Base-by-base conservation (phyloP, 148 eudicot genomes). In the Rhododendron ovatum region DNA sequence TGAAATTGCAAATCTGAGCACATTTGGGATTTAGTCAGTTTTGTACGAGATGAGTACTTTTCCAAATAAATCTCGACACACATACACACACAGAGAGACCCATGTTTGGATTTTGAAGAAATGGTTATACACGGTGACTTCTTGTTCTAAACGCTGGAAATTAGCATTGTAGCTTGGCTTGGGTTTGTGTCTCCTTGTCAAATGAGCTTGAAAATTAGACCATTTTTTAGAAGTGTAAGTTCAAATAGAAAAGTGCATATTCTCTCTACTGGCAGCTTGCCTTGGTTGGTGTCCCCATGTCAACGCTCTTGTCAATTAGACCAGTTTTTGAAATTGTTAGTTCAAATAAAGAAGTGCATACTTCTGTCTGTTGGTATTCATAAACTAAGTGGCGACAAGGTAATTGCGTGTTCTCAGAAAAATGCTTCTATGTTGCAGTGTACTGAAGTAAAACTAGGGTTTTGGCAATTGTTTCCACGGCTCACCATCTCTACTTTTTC, bases 341-440 rank as follows among this genome's bases (percentile, higher is more conserved):
- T 41, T 41, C 7, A 41, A 41, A 41, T 41, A 41, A 7, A 71
- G 20, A 61, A 61, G 13, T 65, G 71, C 71, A 5, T 74, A 1
- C 41, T 33, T 74, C 78, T 74, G 7, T 74, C 78, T 35, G 15
- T 37, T 74, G 78, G 73, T 67, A 11, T 63, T n/a, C 5, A 18
- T 51, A 8, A 82, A 30, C 26, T 5, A 9, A 28, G n/a, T 14
- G 26, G 51, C 75, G 6, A 17, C 73, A 63, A 57, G 22, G 24
- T 63, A n/a, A 63, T n/a, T 67, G 33, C 15, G 1, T 3, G 73
- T 9, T n/a, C 74, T 67, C 30, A 65, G 73, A 26, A 26, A 11
- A 67, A 67, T 43, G 28, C 7, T n/a, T n/a, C 61, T 41, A 35
- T 65, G 13, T 57, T 88, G 86, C 90, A 88, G 90, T 86, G 88